A percentile compares a stretch with the other conserved stretches of the same genome.
Evolutionary conservation across 768 basidiomycete species (phyloP).

Genomic region (Aureoboletus auriporus): DNA sequence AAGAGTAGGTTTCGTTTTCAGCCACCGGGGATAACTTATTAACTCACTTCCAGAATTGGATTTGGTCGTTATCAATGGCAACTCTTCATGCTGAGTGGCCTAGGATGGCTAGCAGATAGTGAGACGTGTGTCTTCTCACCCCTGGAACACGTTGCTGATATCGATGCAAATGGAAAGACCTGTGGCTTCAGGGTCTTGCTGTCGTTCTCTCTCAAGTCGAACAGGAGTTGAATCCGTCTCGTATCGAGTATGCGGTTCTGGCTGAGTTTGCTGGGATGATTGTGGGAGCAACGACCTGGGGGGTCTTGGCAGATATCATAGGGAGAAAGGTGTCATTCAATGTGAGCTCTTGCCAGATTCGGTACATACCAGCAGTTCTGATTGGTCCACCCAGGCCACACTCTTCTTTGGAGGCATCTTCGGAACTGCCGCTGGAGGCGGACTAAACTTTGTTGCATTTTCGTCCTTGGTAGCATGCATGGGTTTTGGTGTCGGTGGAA

Average conservation of each 20-base stretch:
- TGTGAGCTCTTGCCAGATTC: constrained; percentile 1
- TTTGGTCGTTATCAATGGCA: constrained; percentile 48
- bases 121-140: constrained; percentile 8
- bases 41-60: constrained; percentile 35
- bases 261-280: constrained; percentile 47
- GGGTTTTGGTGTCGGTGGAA: constrained; percentile 50
- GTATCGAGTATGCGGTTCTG: constrained; percentile 43
- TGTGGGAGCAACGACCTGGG: constrained; percentile 48
- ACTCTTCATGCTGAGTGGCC: constrained; percentile 42
- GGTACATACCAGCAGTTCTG: not conserved
- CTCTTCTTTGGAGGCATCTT: constrained; percentile 42
- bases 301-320: constrained; percentile 45
- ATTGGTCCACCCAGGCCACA: constrained; percentile 21
- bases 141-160: constrained; percentile 21
- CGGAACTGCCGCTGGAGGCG: constrained; percentile 46
- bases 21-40: constrained; percentile 2
- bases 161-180: constrained; percentile 7
- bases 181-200: constrained; percentile 47
- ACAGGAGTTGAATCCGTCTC: constrained; percentile 39
- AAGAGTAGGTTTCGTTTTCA: constrained; percentile 33
- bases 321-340: constrained; percentile 47
- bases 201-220: constrained; percentile 43
- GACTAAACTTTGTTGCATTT: constrained; percentile 43
- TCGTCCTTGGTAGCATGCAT: constrained; percentile 43
- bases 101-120: constrained; percentile 52